Evolutionary conservation across 306 rosid species (phyloP).

Genomic region (Acacia acuminata): DNA sequence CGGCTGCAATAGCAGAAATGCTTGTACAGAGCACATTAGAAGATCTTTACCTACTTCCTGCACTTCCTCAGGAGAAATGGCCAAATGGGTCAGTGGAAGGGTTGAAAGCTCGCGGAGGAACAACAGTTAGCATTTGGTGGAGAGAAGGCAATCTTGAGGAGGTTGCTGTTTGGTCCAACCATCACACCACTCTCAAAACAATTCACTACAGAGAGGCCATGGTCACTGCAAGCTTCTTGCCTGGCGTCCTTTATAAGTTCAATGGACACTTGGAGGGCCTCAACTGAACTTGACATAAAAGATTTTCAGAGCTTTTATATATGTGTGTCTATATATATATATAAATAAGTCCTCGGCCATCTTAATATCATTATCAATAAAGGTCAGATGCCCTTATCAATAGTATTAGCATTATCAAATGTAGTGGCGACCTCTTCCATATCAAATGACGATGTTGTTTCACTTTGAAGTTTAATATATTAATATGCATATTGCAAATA

Average conservation of each 20-base stretch:
- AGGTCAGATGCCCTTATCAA: not conserved
- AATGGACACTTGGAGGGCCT: conserved; percentile 39
- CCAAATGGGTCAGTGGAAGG: conserved; percentile 57
- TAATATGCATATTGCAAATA: not conserved
- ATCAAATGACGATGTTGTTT: not conserved
- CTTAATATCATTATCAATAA: too few species aligned
- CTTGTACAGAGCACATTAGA: conserved; percentile 56
- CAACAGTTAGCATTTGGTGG: conserved; percentile 58
- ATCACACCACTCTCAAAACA: conserved; percentile 8
- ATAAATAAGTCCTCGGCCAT: too few species aligned
- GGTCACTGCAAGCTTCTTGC: conserved; percentile 33
- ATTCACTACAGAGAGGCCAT: conserved; percentile 47
- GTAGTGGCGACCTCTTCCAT: not conserved
- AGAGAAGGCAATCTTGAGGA: conserved; percentile 56
- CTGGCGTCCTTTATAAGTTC: conserved; percentile 43
- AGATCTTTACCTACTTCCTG: conserved; percentile 59
- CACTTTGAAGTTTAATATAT: not conserved
- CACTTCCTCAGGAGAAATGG: conserved; percentile 62
- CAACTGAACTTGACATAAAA: conserved; percentile 23
- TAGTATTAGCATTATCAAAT: too few species aligned
- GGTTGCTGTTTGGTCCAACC: conserved; percentile 41
- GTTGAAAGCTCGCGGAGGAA: conserved; percentile 59
- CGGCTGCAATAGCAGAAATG: conserved; percentile 66
- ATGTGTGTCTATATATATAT: too few species aligned
- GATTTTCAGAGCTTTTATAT: not conserved